These are phyloP conservation scores for Fusarium sp. DNA, from an alignment of 2,329 filamentous ascomycete species.

Conservation along the genomic window DNA sequence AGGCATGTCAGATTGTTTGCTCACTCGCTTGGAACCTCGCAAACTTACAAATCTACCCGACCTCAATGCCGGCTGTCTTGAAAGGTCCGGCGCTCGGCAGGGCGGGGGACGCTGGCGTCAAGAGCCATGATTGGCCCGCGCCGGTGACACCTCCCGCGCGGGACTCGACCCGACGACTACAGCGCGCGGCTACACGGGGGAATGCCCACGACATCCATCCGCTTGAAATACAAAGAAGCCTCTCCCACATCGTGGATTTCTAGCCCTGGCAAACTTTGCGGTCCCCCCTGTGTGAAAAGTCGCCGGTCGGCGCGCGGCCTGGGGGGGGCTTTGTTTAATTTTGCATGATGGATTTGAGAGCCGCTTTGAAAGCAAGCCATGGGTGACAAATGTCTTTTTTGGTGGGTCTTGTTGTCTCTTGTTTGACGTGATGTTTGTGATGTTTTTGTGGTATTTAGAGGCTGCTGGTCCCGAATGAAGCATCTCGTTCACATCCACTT, in stretches of 20 bases:
- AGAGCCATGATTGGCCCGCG: neutral
- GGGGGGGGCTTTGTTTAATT: neutral
- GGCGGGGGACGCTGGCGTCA: slow-evolving; percentile 2
- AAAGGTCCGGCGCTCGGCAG: neutral
- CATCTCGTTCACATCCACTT: neutral
- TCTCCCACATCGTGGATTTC: neutral
- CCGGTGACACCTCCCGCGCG: neutral
- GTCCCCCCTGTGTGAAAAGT: neutral
- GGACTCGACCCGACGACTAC: neutral
- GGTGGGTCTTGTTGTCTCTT: neutral
- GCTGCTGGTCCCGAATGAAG: neutral
- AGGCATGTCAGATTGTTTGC: neutral
- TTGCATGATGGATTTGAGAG: neutral
- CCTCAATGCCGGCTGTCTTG: neutral
- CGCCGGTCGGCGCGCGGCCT: neutral
- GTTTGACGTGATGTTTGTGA: neutral
- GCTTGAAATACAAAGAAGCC: neutral
- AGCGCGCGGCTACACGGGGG: slow-evolving; percentile 10
- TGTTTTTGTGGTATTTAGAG: slow-evolving; percentile 1
- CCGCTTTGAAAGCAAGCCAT: slow-evolving; percentile 4
- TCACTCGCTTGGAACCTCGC: neutral
- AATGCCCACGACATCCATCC: neutral
- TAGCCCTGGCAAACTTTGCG: neutral
- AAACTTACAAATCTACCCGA: neutral
- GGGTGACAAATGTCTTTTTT: neutral